These are phyloP conservation scores for Cylindrotheca closterium DNA, from an alignment of 108 stramenopile species.

Conservation along the genomic window DNA sequence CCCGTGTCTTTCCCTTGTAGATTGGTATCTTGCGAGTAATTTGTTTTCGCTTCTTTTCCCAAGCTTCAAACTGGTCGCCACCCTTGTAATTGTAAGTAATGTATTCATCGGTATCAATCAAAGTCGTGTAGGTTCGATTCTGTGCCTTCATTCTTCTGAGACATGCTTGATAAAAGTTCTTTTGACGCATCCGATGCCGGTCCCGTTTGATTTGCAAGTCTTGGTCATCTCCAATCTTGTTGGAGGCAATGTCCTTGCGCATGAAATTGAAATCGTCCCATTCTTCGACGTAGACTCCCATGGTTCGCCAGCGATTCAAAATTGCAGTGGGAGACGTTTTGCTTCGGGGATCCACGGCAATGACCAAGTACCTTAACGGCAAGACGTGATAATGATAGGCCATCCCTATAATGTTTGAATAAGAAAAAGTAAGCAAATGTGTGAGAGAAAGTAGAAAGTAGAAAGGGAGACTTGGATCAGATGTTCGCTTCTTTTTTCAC, in stretches of 20 bases:
- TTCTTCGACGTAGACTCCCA: slow-evolving; percentile 35
- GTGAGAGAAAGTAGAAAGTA: too few species aligned
- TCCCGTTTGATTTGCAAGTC: slow-evolving; percentile 39
- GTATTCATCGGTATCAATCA: slow-evolving; percentile 58
- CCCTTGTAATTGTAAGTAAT: slow-evolving; percentile 41
- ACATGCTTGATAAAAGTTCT: slow-evolving; percentile 38
- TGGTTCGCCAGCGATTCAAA: slow-evolving; percentile 40
- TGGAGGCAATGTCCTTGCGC: slow-evolving; percentile 7
- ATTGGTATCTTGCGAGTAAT: not conserved
- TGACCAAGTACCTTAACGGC: slow-evolving; percentile 57
- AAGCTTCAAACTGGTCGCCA: slow-evolving; percentile 24
- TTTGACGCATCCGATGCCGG: slow-evolving; percentile 55
- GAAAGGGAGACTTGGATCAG: too few species aligned
- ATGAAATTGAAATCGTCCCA: slow-evolving; percentile 38
- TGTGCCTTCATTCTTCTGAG: slow-evolving; percentile 15
- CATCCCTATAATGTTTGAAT: slow-evolving; percentile 46
- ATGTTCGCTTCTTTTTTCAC: too few species aligned
- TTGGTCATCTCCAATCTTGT: slow-evolving; percentile 22
- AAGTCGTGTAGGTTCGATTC: slow-evolving; percentile 40
- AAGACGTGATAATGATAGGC: slow-evolving; percentile 77
- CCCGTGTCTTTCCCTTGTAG: slow-evolving; percentile 10
- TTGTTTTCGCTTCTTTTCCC: slow-evolving; percentile 20
- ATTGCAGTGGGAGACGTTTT: slow-evolving; percentile 32
- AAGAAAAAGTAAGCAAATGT: too few species aligned
- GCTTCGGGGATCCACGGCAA: slow-evolving; percentile 65